phyloP scores from a whole-genome alignment of 106 monocot species.

The Apostasia ramifera region DNA sequence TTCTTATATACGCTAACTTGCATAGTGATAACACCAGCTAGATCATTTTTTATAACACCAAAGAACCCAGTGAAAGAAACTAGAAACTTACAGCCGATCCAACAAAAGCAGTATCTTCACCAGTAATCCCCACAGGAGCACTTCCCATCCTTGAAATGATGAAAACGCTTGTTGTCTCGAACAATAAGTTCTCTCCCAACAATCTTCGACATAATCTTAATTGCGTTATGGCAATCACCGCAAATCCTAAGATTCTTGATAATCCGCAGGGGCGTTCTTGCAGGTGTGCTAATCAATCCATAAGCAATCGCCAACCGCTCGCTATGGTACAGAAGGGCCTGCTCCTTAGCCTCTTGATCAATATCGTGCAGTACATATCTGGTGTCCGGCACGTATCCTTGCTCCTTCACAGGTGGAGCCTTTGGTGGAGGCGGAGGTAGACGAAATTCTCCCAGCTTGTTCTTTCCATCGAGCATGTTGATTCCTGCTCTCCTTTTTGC shows the following conservation, averaged over 20 bases:
- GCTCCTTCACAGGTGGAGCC: constrained; percentile 63
- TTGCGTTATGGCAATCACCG: constrained; percentile 93
- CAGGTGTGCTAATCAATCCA: constrained; percentile 90
- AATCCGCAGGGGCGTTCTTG: constrained; percentile 78
- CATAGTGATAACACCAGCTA: too few relatives aligned
- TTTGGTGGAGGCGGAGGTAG: constrained; percentile 48
- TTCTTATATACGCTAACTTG: too few relatives aligned
- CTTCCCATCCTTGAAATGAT: constrained; percentile 92
- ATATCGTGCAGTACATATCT: constrained; percentile 96
- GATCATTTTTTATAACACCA: too few relatives aligned
- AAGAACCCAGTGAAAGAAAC: too few relatives aligned
- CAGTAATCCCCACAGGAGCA: constrained; percentile 88
- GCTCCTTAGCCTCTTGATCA: constrained; percentile 96
- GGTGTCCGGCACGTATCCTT: constrained; percentile 85
- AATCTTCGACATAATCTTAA: constrained; percentile 97
- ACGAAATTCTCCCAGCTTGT: constrained; percentile 60
- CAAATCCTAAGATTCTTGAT: constrained; percentile 88
- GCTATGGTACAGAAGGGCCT: constrained; percentile 90
- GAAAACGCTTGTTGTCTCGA: constrained; percentile 86
- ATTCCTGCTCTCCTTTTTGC: constrained; percentile 49
- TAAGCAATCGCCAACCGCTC: constrained; percentile 91
- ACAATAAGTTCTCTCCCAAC: constrained; percentile 91
- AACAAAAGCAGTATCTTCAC: constrained; percentile 29
- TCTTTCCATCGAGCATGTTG: constrained; percentile 86
- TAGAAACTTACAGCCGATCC: too few relatives aligned